Evolutionary conservation across 352 stramenopile genomes (phyloP).

Genomic region (Chloridella minuta): DNA sequence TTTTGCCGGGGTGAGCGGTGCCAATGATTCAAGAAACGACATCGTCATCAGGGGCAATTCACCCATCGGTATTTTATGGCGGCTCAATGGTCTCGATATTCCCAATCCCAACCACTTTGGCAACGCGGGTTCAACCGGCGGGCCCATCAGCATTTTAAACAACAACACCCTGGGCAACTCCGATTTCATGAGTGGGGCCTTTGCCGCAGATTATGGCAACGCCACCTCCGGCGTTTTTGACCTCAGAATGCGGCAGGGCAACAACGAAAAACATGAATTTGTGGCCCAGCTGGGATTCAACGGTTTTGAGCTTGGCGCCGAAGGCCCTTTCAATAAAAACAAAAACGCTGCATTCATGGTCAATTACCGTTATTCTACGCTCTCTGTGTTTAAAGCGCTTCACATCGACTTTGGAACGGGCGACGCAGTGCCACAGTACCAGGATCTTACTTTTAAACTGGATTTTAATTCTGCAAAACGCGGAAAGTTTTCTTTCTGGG

Average conservation of each 20-base stretch:
- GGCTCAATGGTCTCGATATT: not conserved
- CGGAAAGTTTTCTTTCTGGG: not conserved
- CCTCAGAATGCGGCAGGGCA: not conserved
- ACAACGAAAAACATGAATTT: not conserved
- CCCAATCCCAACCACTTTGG: not conserved
- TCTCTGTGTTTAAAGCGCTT: not conserved
- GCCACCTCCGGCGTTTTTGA: not conserved
- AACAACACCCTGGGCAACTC: not conserved
- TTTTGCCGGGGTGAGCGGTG: not conserved
- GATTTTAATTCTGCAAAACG: not conserved
- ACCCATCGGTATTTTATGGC: not conserved
- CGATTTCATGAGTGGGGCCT: not conserved
- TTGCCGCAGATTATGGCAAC: not conserved
- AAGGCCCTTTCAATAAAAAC: not conserved
- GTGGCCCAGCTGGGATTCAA: not conserved
- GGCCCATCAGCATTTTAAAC: not conserved
- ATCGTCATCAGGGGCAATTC: not conserved
- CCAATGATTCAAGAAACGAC: not conserved
- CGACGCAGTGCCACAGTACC: not conserved
- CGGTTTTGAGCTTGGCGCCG: not conserved
- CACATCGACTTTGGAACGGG: not conserved
- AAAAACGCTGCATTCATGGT: not conserved
- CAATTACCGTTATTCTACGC: not conserved
- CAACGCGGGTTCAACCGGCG: not conserved
- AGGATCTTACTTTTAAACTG: not conserved